Percentiles rank a stretch among this genome's conserved stretches.
Evolutionary conservation across 805 yeast species (phyloP).

Genomic region (Wickerhamomyces bovis): DNA sequence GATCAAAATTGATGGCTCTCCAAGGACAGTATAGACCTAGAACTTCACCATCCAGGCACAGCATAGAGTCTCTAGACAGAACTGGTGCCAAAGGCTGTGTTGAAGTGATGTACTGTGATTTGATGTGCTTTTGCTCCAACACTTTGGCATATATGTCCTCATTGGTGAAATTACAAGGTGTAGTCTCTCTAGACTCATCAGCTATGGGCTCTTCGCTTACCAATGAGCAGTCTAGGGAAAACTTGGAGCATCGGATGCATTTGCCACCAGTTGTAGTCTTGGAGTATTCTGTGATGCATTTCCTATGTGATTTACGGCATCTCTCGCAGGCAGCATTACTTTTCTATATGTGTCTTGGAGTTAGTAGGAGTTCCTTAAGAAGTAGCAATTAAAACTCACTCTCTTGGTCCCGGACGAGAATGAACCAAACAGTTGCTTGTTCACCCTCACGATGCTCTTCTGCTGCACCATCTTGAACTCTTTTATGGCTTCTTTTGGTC

Average conservation of each 20-base stretch:
- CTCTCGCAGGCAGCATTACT: neutral
- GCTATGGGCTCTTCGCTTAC: neutral
- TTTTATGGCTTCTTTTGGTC: too few species aligned
- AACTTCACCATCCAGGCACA: conserved; percentile 9
- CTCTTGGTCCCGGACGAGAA: neutral
- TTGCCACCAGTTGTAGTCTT: neutral
- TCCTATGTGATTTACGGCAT: neutral
- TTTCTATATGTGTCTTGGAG: neutral
- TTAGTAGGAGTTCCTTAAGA: too few species aligned
- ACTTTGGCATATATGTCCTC: conserved; percentile 7
- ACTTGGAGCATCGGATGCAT: conserved; percentile 1
- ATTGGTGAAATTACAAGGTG: neutral
- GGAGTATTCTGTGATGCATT: neutral
- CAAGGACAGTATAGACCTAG: conserved; percentile 9
- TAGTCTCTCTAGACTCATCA: neutral
- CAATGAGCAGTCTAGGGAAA: conserved; percentile 1
- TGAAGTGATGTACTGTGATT: conserved; percentile 9
- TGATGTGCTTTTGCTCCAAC: conserved; percentile 4
- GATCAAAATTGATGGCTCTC: conserved; percentile 3
- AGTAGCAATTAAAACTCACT: neutral
- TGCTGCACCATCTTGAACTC: neutral
- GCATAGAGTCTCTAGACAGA: conserved; percentile 7
- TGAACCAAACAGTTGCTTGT: neutral
- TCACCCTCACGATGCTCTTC: neutral
- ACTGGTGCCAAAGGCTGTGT: conserved; percentile 10